A percentile compares a stretch with the other conserved stretches of the same genome.
Conservation (phyloP, 441 rosid genomes). For the Cnidoscolus chayamansa region DNA sequence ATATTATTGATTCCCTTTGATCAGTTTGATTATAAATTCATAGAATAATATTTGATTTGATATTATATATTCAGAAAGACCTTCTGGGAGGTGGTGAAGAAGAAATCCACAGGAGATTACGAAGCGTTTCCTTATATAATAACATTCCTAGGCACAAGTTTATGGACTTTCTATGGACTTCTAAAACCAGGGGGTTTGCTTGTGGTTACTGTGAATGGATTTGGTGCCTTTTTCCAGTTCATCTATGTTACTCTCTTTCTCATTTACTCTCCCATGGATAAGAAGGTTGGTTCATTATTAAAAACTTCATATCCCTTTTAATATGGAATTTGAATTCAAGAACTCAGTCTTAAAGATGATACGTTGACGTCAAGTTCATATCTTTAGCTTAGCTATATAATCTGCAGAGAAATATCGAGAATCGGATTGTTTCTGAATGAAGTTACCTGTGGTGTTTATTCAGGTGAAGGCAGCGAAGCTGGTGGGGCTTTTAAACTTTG, state of each 20-base stretch:
- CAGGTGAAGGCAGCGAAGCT: slow-evolving; percentile 43
- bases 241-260: slow-evolving; percentile 48
- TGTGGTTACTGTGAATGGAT: slow-evolving; percentile 47
- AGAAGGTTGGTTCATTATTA: slow-evolving; percentile 46
- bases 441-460: background rate
- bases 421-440: too few relatives aligned
- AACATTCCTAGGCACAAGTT: slow-evolving; percentile 49
- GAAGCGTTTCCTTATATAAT: slow-evolving; percentile 49
- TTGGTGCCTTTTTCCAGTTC: slow-evolving; percentile 45
- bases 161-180: slow-evolving; percentile 65
- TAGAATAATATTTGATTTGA: background rate
- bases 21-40: too few relatives aligned
- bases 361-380: too few relatives aligned
- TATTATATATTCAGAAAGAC: slow-evolving; percentile 34
- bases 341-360: too few relatives aligned
- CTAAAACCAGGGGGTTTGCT: slow-evolving; percentile 52
- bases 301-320: too few relatives aligned
- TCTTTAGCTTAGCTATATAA: too few relatives aligned
- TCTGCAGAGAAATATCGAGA: too few relatives aligned
- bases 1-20: too few relatives aligned
- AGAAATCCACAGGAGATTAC: slow-evolving; percentile 53
- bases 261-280: slow-evolving; percentile 42
- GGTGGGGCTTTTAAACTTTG: slow-evolving; percentile 37
- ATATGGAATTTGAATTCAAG: slow-evolving; percentile 2
- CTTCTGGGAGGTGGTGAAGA: slow-evolving; percentile 40